Conservation (phyloP, 73 alveolate genomes). For the Effrenium voratum region DNA sequence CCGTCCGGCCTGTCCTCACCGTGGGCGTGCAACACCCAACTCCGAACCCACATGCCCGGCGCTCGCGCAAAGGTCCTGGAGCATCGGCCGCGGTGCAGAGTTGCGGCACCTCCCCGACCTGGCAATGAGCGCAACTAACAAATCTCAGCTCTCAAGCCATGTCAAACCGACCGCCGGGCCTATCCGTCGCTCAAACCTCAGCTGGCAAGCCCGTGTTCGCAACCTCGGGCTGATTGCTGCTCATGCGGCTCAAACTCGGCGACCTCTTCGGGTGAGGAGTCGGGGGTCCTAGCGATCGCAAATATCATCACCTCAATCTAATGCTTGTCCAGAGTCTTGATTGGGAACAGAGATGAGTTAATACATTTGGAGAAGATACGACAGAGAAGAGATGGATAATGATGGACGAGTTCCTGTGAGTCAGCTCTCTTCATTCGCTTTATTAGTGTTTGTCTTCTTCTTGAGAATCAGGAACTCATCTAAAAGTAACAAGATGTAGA, state of each 20-base stretch:
- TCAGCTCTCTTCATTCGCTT: too few relatives aligned
- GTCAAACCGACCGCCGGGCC: neutral
- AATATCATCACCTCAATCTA: too few relatives aligned
- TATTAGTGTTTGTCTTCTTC: too few relatives aligned
- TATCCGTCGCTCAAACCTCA: neutral
- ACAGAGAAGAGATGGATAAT: too few relatives aligned
- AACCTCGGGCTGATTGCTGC: neutral
- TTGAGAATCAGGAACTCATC: too few relatives aligned
- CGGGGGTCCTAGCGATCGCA: conserved; percentile 65
- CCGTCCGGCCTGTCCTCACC: conserved; percentile 32
- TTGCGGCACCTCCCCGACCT: conserved; percentile 83
- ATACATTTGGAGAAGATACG: too few relatives aligned
- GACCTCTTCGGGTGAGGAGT: conserved; percentile 62
- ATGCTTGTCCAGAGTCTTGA: too few relatives aligned
- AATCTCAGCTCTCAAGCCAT: too few relatives aligned
- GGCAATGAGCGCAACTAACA: neutral
- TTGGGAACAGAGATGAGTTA: too few relatives aligned
- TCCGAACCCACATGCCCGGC: neutral
- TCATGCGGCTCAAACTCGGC: conserved; percentile 30
- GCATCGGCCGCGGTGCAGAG: conserved; percentile 64
- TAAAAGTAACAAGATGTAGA: too few relatives aligned
- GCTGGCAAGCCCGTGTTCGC: neutral
- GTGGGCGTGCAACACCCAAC: neutral
- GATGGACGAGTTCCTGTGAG: too few relatives aligned
- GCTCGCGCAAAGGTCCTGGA: conserved; percentile 1